These are phyloP conservation scores for Erythrobasidium hasegawianum DNA, from an alignment of 1,284 basidiomycete species.

Conservation along the genomic window DNA sequence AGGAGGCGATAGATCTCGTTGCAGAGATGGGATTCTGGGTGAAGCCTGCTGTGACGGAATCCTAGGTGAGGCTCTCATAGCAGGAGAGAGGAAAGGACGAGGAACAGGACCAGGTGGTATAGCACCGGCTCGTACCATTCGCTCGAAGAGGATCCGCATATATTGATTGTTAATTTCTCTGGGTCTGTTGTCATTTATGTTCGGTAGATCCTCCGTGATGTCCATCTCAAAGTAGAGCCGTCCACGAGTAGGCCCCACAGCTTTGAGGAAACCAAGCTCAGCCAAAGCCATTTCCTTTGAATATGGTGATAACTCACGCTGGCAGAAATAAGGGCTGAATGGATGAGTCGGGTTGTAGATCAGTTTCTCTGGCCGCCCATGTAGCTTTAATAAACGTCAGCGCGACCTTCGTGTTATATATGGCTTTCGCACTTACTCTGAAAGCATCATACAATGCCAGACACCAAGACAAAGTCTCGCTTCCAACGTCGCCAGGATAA, in stretches of 20 bases:
- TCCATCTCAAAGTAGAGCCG: constrained; percentile 86
- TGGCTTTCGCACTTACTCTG: constrained; percentile 36
- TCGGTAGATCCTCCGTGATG: constrained; percentile 68
- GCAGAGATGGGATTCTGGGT: background rate
- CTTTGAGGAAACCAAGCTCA: constrained; percentile 45
- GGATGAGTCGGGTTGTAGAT: constrained; percentile 80
- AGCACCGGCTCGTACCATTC: constrained; percentile 55
- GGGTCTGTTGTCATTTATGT: constrained; percentile 68
- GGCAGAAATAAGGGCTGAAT: constrained; percentile 50
- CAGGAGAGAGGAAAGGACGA: background rate
- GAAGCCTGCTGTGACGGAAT: background rate
- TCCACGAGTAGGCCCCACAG: constrained; percentile 51
- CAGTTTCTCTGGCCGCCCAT: constrained; percentile 76
- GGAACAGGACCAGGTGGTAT: background rate
- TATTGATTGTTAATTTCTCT: constrained; percentile 64
- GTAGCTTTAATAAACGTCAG: constrained; percentile 55
- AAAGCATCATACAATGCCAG: constrained; percentile 56
- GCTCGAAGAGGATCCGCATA: constrained; percentile 61
- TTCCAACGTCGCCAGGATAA: constrained; percentile 47
- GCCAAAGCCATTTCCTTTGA: background rate
- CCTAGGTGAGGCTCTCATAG: background rate
- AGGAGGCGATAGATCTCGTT: too few species aligned
- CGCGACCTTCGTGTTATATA: background rate
- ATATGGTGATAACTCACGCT: background rate
- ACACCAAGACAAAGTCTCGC: constrained; percentile 92